Percentiles rank a stretch among this genome's conserved stretches.
Conservation (phyloP, 352 stramenopile genomes). For the Detonula confervacea region DNA sequence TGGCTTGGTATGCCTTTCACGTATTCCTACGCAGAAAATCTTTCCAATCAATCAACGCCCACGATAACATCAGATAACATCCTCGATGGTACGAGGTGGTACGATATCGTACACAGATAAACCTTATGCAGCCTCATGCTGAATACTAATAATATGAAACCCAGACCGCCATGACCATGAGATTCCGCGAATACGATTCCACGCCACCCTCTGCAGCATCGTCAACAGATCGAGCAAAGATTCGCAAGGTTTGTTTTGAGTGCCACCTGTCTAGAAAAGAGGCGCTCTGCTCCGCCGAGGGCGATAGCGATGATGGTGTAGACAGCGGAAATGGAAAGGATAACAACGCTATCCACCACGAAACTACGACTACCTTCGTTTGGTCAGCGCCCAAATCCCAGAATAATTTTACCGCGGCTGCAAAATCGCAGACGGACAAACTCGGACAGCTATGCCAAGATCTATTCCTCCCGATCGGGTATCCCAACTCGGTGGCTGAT, state of each 20-base stretch:
- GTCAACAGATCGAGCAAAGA: not conserved
- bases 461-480: conserved; percentile 77
- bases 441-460: conserved; percentile 40
- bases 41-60: too few relatives aligned
- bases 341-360: not conserved
- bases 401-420: not conserved
- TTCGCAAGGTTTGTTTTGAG: not conserved
- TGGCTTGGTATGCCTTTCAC: too few relatives aligned
- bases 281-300: too few relatives aligned
- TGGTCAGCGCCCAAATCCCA: conserved; percentile 7
- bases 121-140: too few relatives aligned
- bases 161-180: too few relatives aligned
- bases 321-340: not conserved
- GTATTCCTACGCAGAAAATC: too few relatives aligned
- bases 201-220: not conserved
- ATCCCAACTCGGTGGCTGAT: conserved; percentile 70
- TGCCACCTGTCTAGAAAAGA: too few relatives aligned
- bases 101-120: too few relatives aligned
- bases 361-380: conserved; percentile 1
- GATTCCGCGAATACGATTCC: conserved; percentile 33
- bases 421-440: conserved; percentile 10
- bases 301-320: too few relatives aligned
- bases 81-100: too few relatives aligned
- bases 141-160: too few relatives aligned
- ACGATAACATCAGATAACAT: too few relatives aligned